phyloP scores from a whole-genome alignment of 2,329 filamentous ascomycete genomes.

The Cordyceps fumosorosea region DNA sequence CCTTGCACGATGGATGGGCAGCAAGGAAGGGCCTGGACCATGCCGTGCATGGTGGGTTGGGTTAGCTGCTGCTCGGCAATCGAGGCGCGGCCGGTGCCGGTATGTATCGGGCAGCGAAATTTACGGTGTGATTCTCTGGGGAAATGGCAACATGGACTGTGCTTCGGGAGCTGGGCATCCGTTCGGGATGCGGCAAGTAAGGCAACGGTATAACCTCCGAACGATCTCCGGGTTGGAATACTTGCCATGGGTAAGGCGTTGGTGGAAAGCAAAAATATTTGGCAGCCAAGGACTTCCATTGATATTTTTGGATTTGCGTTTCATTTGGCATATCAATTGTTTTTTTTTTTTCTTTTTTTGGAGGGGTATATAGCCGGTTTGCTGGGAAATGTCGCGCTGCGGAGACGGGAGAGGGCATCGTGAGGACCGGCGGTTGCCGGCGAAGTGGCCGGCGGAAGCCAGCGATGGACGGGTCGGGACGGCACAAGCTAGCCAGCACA shows the following conservation, averaged over 20 bases:
- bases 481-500: too few species aligned
- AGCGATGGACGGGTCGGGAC: background rate
- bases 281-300: too few species aligned
- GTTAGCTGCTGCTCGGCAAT: background rate
- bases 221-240: background rate
- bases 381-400: background rate
- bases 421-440: background rate
- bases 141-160: background rate
- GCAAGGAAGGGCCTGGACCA: background rate
- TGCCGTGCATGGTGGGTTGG: background rate
- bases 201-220: background rate
- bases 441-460: background rate
- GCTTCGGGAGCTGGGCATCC: background rate
- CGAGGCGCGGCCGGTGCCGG: background rate
- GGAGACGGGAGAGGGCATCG: background rate
- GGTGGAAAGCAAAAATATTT: too few species aligned
- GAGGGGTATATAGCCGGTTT: too few species aligned
- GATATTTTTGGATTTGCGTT: too few species aligned
- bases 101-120: background rate
- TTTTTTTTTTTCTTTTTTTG: too few species aligned
- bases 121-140: background rate
- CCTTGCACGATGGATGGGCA: background rate
- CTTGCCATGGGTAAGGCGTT: too few species aligned
- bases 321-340: too few species aligned
- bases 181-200: background rate